These are phyloP conservation scores for Podaxis sp. DNA, from an alignment of 768 basidiomycete genomes.

Conservation along the genomic window DNA sequence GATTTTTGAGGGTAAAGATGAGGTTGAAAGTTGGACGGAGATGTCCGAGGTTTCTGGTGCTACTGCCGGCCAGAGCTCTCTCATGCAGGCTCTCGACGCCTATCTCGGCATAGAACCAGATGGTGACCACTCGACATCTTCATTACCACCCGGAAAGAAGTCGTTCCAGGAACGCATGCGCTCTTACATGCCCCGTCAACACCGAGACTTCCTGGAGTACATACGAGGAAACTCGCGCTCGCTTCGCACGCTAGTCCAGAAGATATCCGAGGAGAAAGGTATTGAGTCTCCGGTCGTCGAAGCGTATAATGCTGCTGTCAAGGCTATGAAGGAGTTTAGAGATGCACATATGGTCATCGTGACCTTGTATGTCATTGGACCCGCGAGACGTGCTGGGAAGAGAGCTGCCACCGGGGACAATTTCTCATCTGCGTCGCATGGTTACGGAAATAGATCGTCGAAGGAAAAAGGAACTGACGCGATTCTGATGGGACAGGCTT, in stretches of 20 bases:
- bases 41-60: conserved; percentile 54
- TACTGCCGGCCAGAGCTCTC: conserved; percentile 78
- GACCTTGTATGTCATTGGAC: conserved; percentile 72
- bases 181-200: conserved; percentile 80
- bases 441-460: conserved; percentile 9
- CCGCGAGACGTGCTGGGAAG: conserved; percentile 43
- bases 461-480: conserved; percentile 13
- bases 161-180: conserved; percentile 73
- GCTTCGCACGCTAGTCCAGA: conserved; percentile 54
- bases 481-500: conserved; percentile 10
- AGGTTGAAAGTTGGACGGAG: conserved; percentile 7
- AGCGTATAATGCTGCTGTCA: conserved; percentile 67
- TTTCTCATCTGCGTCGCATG: background rate
- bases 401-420: conserved; percentile 16
- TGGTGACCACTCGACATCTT: conserved; percentile 23
- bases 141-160: conserved; percentile 18
- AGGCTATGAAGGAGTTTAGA: conserved; percentile 66
- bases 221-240: conserved; percentile 57
- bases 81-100: conserved; percentile 71
- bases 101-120: conserved; percentile 65
- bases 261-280: conserved; percentile 6
- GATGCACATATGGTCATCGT: conserved; percentile 79
- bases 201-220: conserved; percentile 70
- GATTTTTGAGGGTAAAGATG: conserved; percentile 45
- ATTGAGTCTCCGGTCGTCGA: conserved; percentile 33